phyloP scores from a whole-genome alignment of 768 basidiomycete species.

The Leccinum obscurum region DNA sequence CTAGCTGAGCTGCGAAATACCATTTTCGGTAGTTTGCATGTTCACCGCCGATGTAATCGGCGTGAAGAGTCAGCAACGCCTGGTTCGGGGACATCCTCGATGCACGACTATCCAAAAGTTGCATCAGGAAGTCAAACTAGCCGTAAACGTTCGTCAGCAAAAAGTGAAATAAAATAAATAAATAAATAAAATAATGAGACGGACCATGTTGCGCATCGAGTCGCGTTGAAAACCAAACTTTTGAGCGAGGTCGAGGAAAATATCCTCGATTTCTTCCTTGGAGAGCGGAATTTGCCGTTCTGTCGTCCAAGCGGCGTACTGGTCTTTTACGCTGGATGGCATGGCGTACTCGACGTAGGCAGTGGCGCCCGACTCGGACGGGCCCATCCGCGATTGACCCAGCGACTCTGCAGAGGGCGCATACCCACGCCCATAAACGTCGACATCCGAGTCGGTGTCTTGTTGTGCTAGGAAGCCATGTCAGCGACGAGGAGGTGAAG shows the following conservation, averaged over 20 bases:
- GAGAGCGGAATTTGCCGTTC: slow-evolving; percentile 95
- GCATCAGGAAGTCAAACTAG: slow-evolving; percentile 97
- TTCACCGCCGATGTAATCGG: slow-evolving; percentile 98
- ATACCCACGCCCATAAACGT: slow-evolving; percentile 68
- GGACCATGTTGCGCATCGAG: slow-evolving; percentile 93
- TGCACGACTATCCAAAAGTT: slow-evolving; percentile 92
- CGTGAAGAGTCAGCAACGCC: slow-evolving; percentile 92
- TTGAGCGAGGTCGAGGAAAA: slow-evolving; percentile 94
- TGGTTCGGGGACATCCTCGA: slow-evolving; percentile 97
- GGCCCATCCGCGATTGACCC: slow-evolving; percentile 57
- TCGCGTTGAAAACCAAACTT: slow-evolving; percentile 99
- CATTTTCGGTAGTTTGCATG: slow-evolving; percentile 99
- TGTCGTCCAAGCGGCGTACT: slow-evolving; percentile 92
- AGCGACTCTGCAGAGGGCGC: slow-evolving; percentile 75
- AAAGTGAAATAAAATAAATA: slow-evolving; percentile 14
- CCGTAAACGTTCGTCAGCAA: slow-evolving; percentile 6
- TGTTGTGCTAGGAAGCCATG: slow-evolving; percentile 51
- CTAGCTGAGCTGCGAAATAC: slow-evolving; percentile 99
- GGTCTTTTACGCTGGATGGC: slow-evolving; percentile 63
- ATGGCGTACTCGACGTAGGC: slow-evolving; percentile 66
- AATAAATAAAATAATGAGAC: slow-evolving; percentile 21
- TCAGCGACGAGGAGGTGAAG: slow-evolving; percentile 13
- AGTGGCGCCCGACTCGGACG: slow-evolving; percentile 69
- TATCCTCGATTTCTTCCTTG: slow-evolving; percentile 99
- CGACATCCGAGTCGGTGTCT: slow-evolving; percentile 85